Percentiles rank a stretch among this genome's conserved stretches.
phyloP scores from a whole-genome alignment of 2,329 filamentous ascomycete genomes.

The Fusarium sp. region DNA sequence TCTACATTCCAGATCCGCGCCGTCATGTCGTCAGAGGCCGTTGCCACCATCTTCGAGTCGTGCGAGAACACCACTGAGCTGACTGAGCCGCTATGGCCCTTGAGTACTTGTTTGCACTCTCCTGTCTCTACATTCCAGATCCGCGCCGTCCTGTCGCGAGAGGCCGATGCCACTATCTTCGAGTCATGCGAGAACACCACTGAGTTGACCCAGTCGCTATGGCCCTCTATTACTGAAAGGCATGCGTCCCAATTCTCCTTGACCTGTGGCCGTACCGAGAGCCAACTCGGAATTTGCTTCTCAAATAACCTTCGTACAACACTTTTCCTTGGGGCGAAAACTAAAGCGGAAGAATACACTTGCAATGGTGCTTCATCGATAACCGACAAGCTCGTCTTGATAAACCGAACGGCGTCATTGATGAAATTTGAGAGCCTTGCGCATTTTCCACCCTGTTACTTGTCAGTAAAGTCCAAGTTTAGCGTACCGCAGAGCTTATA shows the following conservation, averaged over 20 bases:
- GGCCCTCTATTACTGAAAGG: background rate
- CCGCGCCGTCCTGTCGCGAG: background rate
- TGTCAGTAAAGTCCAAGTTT: too few relatives aligned
- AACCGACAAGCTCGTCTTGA: background rate
- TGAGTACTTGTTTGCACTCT: too few relatives aligned
- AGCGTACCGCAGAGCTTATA: too few relatives aligned
- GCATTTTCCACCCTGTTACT: too few relatives aligned
- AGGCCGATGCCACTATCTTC: background rate
- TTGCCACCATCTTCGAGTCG: too few relatives aligned
- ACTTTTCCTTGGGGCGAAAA: background rate
- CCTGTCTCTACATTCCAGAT: too few relatives aligned
- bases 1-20: too few relatives aligned
- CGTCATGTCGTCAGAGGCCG: too few relatives aligned
- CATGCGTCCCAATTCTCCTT: background rate
- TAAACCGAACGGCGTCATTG: too few relatives aligned
- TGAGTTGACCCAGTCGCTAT: accelerated
- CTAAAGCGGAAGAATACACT: background rate
- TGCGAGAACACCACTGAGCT: too few relatives aligned
- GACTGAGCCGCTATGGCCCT: too few relatives aligned
- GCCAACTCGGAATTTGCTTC: background rate
- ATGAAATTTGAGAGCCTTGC: too few relatives aligned
- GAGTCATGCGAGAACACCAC: background rate
- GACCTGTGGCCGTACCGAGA: background rate
- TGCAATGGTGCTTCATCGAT: background rate
- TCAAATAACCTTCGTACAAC: background rate